A percentile compares a stretch with the other conserved stretches of the same genome.
Evolutionary conservation across 768 basidiomycete species (phyloP).

Genomic region (Russula vinacea): DNA sequence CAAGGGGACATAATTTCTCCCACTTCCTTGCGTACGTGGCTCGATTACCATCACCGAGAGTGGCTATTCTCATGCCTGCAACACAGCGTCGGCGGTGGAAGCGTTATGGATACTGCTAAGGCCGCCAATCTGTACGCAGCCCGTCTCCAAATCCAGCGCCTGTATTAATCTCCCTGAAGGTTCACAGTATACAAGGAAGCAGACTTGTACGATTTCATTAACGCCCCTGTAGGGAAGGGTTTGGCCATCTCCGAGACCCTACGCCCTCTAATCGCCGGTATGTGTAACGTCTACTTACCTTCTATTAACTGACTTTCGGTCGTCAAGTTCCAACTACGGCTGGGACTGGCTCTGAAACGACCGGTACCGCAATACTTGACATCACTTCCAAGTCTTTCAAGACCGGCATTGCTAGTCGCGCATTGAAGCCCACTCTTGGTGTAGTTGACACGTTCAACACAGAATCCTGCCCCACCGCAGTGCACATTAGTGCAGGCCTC

Average conservation of each 20-base stretch:
- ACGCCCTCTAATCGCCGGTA: slow-evolving; percentile 79
- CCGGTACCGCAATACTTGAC: slow-evolving; percentile 90
- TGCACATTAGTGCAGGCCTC: slow-evolving; percentile 92
- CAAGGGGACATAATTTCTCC: slow-evolving; percentile 81
- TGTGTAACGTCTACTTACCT: slow-evolving; percentile 25
- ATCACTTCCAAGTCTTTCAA: slow-evolving; percentile 92
- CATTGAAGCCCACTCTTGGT: slow-evolving; percentile 84
- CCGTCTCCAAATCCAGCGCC: background rate
- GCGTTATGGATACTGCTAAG: slow-evolving; percentile 94
- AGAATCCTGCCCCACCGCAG: slow-evolving; percentile 82
- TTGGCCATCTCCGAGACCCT: slow-evolving; percentile 72
- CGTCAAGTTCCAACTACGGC: slow-evolving; percentile 64
- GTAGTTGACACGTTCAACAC: slow-evolving; percentile 86
- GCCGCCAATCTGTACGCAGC: slow-evolving; percentile 76
- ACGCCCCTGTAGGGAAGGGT: slow-evolving; percentile 93
- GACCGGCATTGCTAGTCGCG: slow-evolving; percentile 92
- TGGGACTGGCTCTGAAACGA: slow-evolving; percentile 93
- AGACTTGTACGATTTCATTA: slow-evolving; percentile 94
- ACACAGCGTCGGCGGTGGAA: slow-evolving; percentile 82
- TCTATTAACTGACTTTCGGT: background rate
- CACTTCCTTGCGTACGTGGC: slow-evolving; percentile 82
- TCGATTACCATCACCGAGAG: background rate
- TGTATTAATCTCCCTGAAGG: slow-evolving; percentile 39
- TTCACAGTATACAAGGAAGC: slow-evolving; percentile 90
- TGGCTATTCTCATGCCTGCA: slow-evolving; percentile 1